Conservation (phyloP, 2,329 filamentous ascomycete genomes). For the Cytospora mali region DNA sequence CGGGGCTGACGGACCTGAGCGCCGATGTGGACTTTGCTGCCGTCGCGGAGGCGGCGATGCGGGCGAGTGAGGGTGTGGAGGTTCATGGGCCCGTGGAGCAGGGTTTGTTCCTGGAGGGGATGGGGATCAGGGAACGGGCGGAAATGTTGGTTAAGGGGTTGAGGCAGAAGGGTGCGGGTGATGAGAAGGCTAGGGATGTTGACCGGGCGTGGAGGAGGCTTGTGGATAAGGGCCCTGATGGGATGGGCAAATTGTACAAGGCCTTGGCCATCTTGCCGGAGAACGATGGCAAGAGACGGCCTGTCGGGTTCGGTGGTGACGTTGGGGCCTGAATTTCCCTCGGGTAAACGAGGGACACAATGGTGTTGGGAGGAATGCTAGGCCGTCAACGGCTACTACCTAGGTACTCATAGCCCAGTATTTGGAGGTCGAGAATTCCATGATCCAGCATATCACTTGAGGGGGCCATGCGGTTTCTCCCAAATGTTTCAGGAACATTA, state of each 20-base stretch:
- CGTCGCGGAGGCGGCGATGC: slow-evolving; percentile 78
- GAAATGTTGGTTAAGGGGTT: slow-evolving; percentile 61
- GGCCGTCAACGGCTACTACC: not conserved
- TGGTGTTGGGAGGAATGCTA: not conserved
- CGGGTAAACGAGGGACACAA: not conserved
- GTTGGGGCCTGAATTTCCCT: slow-evolving; percentile 36
- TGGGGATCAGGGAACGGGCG: slow-evolving; percentile 83
- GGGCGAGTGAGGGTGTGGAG: slow-evolving; percentile 78
- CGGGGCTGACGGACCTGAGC: slow-evolving; percentile 84
- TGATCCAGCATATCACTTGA: no score
- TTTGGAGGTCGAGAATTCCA: no score
- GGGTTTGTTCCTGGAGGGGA: slow-evolving; percentile 72
- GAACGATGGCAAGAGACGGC: slow-evolving; percentile 70
- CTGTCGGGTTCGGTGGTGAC: slow-evolving; percentile 89
- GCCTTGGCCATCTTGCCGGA: slow-evolving; percentile 87
- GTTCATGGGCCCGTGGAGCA: slow-evolving; percentile 92
- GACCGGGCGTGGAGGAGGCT: slow-evolving; percentile 78
- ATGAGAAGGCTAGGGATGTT: slow-evolving; percentile 59
- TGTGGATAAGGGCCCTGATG: slow-evolving; percentile 77
- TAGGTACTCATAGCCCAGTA: no score
- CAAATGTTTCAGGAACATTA: not conserved
- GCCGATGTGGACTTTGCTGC: slow-evolving; percentile 93
- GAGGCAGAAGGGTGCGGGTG: slow-evolving; percentile 24
- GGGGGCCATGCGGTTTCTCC: not conserved
- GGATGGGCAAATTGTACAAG: slow-evolving; percentile 96